These are phyloP conservation scores for Aspergillus mulundensis DNA, from an alignment of 495 filamentous ascomycete species.

Conservation along the genomic window DNA sequence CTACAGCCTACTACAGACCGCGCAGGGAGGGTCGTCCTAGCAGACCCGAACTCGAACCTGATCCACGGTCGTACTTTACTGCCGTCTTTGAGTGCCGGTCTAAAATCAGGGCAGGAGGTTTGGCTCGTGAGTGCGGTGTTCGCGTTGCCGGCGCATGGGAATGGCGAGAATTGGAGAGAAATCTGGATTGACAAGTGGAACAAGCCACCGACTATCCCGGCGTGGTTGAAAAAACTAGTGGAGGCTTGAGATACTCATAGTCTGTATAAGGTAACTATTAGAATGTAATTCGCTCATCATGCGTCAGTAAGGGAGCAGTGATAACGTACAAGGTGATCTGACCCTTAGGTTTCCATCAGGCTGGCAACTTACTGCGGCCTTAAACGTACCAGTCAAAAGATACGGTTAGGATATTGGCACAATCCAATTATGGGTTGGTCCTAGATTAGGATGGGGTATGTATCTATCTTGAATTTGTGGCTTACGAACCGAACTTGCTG, in stretches of 20 bases:
- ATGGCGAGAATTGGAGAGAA: slow-evolving; percentile 14
- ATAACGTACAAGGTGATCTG: not conserved
- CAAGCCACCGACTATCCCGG: slow-evolving; percentile 47
- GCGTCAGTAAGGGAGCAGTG: not conserved
- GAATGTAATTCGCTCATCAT: not conserved
- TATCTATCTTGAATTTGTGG: slow-evolving; percentile 3
- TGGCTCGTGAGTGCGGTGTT: slow-evolving; percentile 52
- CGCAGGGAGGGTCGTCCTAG: slow-evolving; percentile 58
- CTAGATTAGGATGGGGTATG: not conserved
- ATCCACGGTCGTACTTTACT: slow-evolving; percentile 65
- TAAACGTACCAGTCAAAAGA: not conserved
- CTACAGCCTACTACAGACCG: slow-evolving; percentile 42
- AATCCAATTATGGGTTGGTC: not conserved
- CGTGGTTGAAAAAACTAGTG: slow-evolving; percentile 51
- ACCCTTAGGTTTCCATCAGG: not conserved
- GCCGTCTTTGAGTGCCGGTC: slow-evolving; percentile 52
- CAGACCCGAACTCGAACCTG: slow-evolving; percentile 75
- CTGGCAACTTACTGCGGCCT: not conserved
- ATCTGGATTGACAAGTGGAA: slow-evolving; percentile 44
- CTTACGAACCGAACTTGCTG: slow-evolving; percentile 18
- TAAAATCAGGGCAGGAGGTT: slow-evolving; percentile 29
- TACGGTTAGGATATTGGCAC: not conserved
- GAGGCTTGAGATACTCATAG: slow-evolving; percentile 6
- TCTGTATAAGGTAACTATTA: no score
- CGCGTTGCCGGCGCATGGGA: slow-evolving; percentile 35